phyloP scores from a whole-genome alignment of 1,284 basidiomycete genomes.

The Puccinia novopanici region DNA sequence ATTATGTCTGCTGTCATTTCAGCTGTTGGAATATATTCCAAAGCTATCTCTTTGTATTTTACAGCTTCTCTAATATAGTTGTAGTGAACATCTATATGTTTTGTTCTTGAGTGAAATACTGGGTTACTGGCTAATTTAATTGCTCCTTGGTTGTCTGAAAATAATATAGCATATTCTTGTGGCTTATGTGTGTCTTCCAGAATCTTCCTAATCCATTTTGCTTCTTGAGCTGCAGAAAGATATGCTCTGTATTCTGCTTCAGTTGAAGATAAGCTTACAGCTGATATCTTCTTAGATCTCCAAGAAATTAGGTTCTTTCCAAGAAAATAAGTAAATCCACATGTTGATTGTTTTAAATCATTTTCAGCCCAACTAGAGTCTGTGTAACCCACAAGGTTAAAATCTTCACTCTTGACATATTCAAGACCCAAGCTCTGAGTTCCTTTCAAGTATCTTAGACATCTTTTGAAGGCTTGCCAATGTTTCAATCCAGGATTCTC shows the following conservation, averaged over 20 bases:
- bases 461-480: constrained; percentile 34
- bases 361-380: constrained; percentile 36
- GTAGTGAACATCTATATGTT: constrained; percentile 36
- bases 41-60: too few relatives aligned
- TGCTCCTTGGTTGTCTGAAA: constrained; percentile 35
- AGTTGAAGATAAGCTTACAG: too few relatives aligned
- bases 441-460: too few relatives aligned
- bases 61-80: constrained; percentile 21
- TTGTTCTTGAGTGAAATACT: constrained; percentile 43
- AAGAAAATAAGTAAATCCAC: constrained; percentile 12
- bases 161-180: too few relatives aligned
- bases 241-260: too few relatives aligned
- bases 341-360: constrained; percentile 18
- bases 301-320: too few relatives aligned
- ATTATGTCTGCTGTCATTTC: too few relatives aligned
- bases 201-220: too few relatives aligned
- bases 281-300: too few relatives aligned
- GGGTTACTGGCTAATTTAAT: constrained; percentile 31
- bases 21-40: too few relatives aligned
- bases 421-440: constrained; percentile 25
- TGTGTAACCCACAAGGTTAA: constrained; percentile 6
- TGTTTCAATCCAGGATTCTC: constrained; percentile 18
- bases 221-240: too few relatives aligned
- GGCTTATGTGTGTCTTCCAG: too few relatives aligned
- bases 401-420: not conserved